Percentiles rank a stretch among this genome's conserved stretches.
phyloP scores from a whole-genome alignment of 2,329 filamentous ascomycete species.

The Ustulina deusta region DNA sequence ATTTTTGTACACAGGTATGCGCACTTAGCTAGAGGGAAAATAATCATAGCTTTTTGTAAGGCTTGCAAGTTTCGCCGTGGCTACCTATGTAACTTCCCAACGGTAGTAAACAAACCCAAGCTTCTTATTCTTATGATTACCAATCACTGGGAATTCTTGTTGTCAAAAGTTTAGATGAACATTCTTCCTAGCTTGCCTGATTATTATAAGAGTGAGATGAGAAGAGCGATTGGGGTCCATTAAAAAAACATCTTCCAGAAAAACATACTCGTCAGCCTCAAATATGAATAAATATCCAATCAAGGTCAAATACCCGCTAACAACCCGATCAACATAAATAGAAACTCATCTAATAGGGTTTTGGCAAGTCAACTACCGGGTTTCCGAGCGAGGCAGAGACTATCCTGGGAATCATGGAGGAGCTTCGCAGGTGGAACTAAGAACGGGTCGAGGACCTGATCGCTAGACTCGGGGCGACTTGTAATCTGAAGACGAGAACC shows the following conservation, averaged over 20 bases:
- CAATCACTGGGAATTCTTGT: background rate
- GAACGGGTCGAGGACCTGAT: conserved; percentile 53
- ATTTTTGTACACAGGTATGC: background rate
- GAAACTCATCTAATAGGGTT: too few relatives aligned
- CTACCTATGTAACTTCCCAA: background rate
- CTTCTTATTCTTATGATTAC: background rate
- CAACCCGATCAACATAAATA: too few relatives aligned
- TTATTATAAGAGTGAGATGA: too few relatives aligned
- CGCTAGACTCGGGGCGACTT: conserved; percentile 36
- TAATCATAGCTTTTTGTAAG: conserved; percentile 7
- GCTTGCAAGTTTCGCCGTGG: background rate
- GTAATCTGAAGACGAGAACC: conserved; percentile 21
- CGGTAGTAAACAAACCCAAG: too few relatives aligned
- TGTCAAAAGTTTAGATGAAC: background rate
- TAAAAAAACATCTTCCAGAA: too few relatives aligned
- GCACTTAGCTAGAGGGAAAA: background rate
- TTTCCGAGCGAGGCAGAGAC: conserved; percentile 56
- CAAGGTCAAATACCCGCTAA: too few relatives aligned
- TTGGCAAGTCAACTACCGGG: conserved; percentile 54
- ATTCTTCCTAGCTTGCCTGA: too few relatives aligned
- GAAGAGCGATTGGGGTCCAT: too few relatives aligned
- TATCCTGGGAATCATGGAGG: conserved; percentile 50
- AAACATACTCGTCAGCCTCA: too few relatives aligned
- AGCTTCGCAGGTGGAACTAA: conserved; percentile 50
- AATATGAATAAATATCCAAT: too few relatives aligned